phyloP scores from a whole-genome alignment of 192 early-diverging fungal species.

The Chytriomyces sp. region DNA sequence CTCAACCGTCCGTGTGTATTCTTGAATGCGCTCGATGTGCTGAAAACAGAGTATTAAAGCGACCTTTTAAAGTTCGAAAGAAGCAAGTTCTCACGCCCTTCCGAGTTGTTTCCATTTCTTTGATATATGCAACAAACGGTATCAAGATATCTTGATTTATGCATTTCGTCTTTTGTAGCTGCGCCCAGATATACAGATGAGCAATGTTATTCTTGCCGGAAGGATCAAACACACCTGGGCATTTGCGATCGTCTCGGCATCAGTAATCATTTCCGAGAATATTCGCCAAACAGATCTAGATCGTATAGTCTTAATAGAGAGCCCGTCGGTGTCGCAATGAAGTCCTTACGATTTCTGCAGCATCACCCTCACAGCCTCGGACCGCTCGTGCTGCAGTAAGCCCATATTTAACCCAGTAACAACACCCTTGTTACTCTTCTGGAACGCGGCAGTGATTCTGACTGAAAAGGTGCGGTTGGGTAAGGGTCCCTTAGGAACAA shows the following conservation, averaged over 20 bases:
- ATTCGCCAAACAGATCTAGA: constrained; percentile 39
- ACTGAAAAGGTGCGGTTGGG: neutral
- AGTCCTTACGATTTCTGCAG: constrained; percentile 18
- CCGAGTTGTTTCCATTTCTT: constrained; percentile 45
- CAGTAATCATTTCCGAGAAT: constrained; percentile 40
- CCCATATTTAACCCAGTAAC: constrained; percentile 6
- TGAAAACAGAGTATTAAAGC: constrained; percentile 4
- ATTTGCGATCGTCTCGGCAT: constrained; percentile 36
- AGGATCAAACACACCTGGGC: constrained; percentile 33
- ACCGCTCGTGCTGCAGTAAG: neutral
- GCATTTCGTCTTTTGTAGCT: constrained; percentile 30
- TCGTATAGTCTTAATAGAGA: neutral
- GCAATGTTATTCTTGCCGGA: neutral
- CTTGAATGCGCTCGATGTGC: constrained; percentile 43
- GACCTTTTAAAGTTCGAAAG: neutral
- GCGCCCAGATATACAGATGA: neutral
- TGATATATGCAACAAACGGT: constrained; percentile 38
- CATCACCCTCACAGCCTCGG: constrained; percentile 11
- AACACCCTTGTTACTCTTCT: neutral
- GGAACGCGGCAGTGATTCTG: constrained; percentile 8
- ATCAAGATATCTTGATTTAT: constrained; percentile 42
- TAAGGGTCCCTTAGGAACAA: neutral
- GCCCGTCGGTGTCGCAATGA: neutral
- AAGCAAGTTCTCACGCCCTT: constrained; percentile 16
- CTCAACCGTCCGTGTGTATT: constrained; percentile 35